phyloP scores from a whole-genome alignment of 306 rosid species.

The Sophora flavescens region DNA sequence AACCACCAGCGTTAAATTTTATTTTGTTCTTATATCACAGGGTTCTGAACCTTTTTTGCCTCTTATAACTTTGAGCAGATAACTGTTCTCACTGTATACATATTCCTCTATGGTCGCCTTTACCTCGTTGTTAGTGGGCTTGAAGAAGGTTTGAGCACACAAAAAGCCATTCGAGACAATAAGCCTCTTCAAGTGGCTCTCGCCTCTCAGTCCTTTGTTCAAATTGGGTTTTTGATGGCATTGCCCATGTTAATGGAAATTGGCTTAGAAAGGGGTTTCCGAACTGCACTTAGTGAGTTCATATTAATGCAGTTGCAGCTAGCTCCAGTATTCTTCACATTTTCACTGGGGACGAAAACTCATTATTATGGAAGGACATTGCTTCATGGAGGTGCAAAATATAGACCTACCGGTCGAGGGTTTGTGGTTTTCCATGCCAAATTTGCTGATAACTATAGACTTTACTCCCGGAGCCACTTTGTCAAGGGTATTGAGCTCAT shows the following conservation, averaged over 20 bases:
- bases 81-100: conserved; percentile 90
- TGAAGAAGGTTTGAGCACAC: conserved; percentile 85
- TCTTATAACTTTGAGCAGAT: conserved; percentile 66
- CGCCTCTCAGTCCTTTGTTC: conserved; percentile 96
- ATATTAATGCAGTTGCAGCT: conserved; percentile 93
- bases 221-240: conserved; percentile 95
- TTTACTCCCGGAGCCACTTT: conserved; percentile 97
- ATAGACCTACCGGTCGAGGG: conserved; percentile 95
- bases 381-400: conserved; percentile 98
- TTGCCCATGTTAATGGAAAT: conserved; percentile 99
- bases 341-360: conserved; percentile 96
- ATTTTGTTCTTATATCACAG: conserved; percentile 6
- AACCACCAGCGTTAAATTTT: not conserved
- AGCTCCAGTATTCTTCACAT: conserved; percentile 97
- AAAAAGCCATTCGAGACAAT: conserved; percentile 84
- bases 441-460: conserved; percentile 97
- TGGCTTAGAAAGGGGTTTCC: conserved; percentile 96
- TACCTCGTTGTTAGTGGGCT: conserved; percentile 98
- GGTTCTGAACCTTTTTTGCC: conserved; percentile 31
- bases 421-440: conserved; percentile 99
- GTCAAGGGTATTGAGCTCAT: conserved; percentile 97
- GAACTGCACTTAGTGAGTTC: conserved; percentile 95
- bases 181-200: conserved; percentile 99
- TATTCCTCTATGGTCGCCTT: conserved; percentile 96
- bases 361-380: conserved; percentile 97